Evolutionary conservation across 148 eudicot genomes (phyloP).

Genomic region (Rhododendron ferrugineum): DNA sequence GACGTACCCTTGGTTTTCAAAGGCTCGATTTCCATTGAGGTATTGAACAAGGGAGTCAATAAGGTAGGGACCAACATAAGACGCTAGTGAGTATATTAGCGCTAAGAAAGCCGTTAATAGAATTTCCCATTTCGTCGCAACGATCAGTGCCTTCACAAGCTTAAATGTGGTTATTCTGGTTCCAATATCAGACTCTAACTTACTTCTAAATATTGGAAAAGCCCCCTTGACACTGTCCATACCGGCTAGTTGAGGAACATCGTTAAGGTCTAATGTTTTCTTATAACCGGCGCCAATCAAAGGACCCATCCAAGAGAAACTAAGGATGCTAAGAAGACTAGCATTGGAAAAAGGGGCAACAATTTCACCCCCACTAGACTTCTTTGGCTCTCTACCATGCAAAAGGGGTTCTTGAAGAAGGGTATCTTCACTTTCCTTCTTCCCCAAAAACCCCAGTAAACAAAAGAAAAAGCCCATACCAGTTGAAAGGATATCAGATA

Average conservation of each 20-base stretch:
- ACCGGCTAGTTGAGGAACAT: conserved; percentile 48
- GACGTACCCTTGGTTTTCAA: background rate
- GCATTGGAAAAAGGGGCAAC: conserved; percentile 32
- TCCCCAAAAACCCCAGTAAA: conserved; percentile 32
- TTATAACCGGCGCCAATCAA: conserved; percentile 37
- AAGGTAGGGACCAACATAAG: conserved; percentile 46
- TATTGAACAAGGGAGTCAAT: conserved; percentile 43
- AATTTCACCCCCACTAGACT: conserved; percentile 18
- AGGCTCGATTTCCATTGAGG: conserved; percentile 32
- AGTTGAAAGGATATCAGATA: conserved; percentile 35
- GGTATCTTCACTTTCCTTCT: conserved; percentile 18
- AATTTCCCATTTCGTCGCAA: conserved; percentile 31
- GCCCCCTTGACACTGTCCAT: conserved; percentile 40
- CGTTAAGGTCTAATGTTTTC: conserved; percentile 47
- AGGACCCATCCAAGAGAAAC: conserved; percentile 47
- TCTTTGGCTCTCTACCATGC: conserved; percentile 28
- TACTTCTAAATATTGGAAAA: conserved; percentile 24
- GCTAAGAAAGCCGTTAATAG: conserved; percentile 30
- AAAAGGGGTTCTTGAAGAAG: conserved; percentile 41
- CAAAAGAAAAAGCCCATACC: conserved; percentile 33
- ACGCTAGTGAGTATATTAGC: conserved; percentile 26
- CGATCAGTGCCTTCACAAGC: conserved; percentile 40
- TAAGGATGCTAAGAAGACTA: conserved; percentile 33
- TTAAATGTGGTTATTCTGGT: conserved; percentile 29
- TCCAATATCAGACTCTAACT: conserved; percentile 27